Base-by-base conservation (phyloP, 371 early-diverging fungal genomes). In the Circinella umbellata region DNA sequence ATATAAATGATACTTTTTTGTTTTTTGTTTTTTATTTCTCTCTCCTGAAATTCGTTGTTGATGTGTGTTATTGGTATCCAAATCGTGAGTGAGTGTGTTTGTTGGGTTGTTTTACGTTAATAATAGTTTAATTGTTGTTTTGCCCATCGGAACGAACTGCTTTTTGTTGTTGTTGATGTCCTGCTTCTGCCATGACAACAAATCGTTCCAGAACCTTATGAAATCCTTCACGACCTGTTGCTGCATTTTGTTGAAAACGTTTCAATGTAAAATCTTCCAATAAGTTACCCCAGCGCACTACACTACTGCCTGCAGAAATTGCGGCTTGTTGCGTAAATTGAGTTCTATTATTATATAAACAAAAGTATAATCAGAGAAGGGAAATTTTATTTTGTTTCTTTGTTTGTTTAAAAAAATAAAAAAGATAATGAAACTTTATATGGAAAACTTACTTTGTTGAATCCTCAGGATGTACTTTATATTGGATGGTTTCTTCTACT, bases 161-260 rank as follows among this genome's bases (percentile, higher is more conserved):
- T 14, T 57, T 61, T 20, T 42, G 38, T 39, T 61, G 38, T 20
- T 46, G 62, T 34, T 38, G 60, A 18, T 59, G 49, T 46, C 63
- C 38, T 54, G 53, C 77, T 68, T 82, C 82, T 11, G 82, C 79
- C 74, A 76, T 79, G 7, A 74, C 77, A 38, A 79, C 82, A 67
- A 82, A 82, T 18, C 84, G 83, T 37, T 91, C 89, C 27, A 94
- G 69, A 10, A 70, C 70, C 72, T 87, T 86, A 73, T 86, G 81
- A 53, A 93, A 90, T n/a, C 93, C 94, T 69, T 87, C 85, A 66
- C 87, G 83, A 5, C 94, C 95, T 14, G 88, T 80, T 6, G 85
- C 86, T 8, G 98, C 96, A 75, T 98, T 98, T 47, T 92, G 91
- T 72, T 92, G 76, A 83, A 97, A 98, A 49, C 96, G 85, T 55